Evolutionary conservation across 2,329 filamentous ascomycete species (phyloP).

Genomic region (Colletotrichum sp.): DNA sequence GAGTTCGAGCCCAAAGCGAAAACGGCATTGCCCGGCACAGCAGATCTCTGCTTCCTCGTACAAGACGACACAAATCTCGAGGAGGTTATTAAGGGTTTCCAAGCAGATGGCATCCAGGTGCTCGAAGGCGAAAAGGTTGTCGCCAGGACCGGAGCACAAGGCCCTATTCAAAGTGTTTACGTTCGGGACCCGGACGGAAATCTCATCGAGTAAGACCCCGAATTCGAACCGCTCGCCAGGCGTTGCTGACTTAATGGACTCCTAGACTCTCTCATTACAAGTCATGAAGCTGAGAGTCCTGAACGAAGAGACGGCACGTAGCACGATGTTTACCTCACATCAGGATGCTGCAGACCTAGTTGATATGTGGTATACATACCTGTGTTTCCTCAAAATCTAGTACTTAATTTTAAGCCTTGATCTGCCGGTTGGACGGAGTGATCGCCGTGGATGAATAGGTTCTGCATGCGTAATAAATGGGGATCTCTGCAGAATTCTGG

Average conservation of each 20-base stretch:
- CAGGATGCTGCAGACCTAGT: background rate
- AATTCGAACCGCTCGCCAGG: background rate
- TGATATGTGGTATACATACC: background rate
- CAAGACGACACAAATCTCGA: conserved; percentile 49
- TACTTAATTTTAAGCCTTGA: background rate
- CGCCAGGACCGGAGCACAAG: conserved; percentile 58
- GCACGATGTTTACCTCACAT: background rate
- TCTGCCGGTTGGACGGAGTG: background rate
- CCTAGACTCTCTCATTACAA: background rate
- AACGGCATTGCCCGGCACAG: conserved; percentile 58
- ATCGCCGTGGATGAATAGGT: background rate
- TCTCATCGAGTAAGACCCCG: conserved; percentile 59
- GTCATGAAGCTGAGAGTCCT: background rate
- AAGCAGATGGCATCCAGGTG: conserved; percentile 49
- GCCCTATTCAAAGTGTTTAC: conserved; percentile 62
- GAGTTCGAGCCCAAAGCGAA: conserved; percentile 66
- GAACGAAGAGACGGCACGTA: background rate
- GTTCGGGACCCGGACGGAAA: conserved; percentile 67
- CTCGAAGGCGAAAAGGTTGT: conserved; percentile 57
- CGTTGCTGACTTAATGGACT: background rate
- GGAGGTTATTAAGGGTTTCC: conserved; percentile 45
- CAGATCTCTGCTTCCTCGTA: conserved; percentile 65
- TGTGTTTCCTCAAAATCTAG: background rate
- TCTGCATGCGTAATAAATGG: background rate
- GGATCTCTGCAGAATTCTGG: background rate